Base-by-base conservation (phyloP, 805 yeast genomes). In the Sugiyamaella qingdaonensis region DNA sequence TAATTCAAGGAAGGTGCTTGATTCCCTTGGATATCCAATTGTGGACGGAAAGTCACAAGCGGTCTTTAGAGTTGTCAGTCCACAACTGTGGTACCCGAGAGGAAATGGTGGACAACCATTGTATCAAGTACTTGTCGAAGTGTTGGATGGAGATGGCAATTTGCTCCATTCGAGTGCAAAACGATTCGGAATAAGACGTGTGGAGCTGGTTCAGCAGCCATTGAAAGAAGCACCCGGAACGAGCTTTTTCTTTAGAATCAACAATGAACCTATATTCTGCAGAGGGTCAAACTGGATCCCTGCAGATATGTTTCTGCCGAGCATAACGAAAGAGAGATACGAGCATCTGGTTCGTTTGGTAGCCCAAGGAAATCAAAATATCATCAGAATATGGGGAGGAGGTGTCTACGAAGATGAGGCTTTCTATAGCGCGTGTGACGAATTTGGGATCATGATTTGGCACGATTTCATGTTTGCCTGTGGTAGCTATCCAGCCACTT, bases 381-480 rank as follows among this genome's bases (percentile, higher is more conserved):
- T 75, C 74, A 55, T 76, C 34, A 60, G 80, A 42, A 69, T 74
- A 2, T 76, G 80, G 80, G 79, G 76, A 8, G 80, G 80, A 27
- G 80, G 80, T 1, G 63, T 61, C 47, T 76, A 71, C 54, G 80
- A 76, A 54, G 60, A 58, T 39, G 77, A 75, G 29, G 42, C 55
- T 2, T 73, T 76, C 53, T 76, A 75, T 58, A 63, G 65, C 10
- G 69, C 68, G 49, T 76, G 79, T 61, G 79, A 76, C 54, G 49
- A 67, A n/a, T 53, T 66, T 4, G 78, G 79, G 1, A 51, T 78
- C 9, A 35, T 78, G 55, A 74, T 78, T 4, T 78, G 81, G 80
- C 81, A 78, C 46, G 82, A 78, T 59, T 76, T 78, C 59, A 73
- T 77, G 79, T 78, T 78, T 66, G 80, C 78, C 1, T 78, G 82